Evolutionary conservation across 2,329 filamentous ascomycete species (phyloP).

Genomic region (Byssothecium circinans): DNA sequence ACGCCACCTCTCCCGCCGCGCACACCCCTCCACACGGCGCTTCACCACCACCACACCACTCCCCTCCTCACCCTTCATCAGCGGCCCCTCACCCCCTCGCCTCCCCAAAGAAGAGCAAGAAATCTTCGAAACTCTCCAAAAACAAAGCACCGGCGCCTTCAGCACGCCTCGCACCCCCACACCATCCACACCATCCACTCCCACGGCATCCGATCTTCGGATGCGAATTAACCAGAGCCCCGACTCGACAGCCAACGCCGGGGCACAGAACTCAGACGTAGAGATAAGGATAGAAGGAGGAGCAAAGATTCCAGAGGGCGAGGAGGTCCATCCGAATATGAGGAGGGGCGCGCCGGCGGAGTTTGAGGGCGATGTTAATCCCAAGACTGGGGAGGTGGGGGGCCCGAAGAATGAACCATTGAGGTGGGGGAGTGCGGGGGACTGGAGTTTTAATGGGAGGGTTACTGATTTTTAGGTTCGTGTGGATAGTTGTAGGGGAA

Average conservation of each 20-base stretch:
- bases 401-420: constrained; percentile 97
- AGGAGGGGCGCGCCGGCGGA: constrained; percentile 80
- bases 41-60: constrained; percentile 9
- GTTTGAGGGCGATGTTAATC: constrained; percentile 90
- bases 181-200: constrained; percentile 25
- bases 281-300: constrained; percentile 24
- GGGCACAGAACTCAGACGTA: constrained; percentile 16
- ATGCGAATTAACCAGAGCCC: constrained; percentile 41
- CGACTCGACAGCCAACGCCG: constrained; percentile 13
- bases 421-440: constrained; percentile 74
- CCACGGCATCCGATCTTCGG: constrained; percentile 17
- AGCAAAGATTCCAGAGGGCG: constrained; percentile 57
- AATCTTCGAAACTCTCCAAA: constrained; percentile 84
- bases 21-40: background rate
- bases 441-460: constrained; percentile 93
- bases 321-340: constrained; percentile 70
- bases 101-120: constrained; percentile 88
- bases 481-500: background rate
- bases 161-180: constrained; percentile 61
- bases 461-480: constrained; percentile 77
- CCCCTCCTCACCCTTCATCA: constrained; percentile 24
- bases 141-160: constrained; percentile 73
- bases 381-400: constrained; percentile 91
- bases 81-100: constrained; percentile 74
- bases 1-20: constrained; percentile 27